Conservation (phyloP, 768 basidiomycete species). For the Tricholomella constricta region DNA sequence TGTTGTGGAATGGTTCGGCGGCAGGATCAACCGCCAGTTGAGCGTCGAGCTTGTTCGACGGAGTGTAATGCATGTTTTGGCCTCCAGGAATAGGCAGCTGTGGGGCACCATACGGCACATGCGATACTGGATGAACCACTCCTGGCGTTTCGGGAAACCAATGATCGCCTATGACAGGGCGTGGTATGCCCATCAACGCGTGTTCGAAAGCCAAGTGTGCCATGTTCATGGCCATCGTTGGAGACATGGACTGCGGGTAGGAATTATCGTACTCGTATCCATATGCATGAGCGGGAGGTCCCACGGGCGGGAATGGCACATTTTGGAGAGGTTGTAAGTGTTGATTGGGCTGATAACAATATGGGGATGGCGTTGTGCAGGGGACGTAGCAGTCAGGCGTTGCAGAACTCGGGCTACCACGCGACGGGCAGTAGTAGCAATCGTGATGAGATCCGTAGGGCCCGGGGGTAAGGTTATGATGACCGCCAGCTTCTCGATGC, state of each 20-base stretch:
- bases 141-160: slow-evolving; percentile 16
- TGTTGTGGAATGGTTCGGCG: neutral
- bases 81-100: slow-evolving; percentile 8
- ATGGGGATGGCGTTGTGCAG: slow-evolving; percentile 21
- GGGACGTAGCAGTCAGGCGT: slow-evolving; percentile 12
- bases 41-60: slow-evolving; percentile 15
- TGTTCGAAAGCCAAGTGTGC: slow-evolving; percentile 30
- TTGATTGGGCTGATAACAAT: slow-evolving; percentile 11
- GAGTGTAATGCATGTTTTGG: slow-evolving; percentile 1
- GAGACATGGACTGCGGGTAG: slow-evolving; percentile 12
- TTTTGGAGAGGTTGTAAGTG: slow-evolving; percentile 6
- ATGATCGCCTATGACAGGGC: slow-evolving; percentile 7
- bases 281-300: slow-evolving; percentile 10
- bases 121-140: slow-evolving; percentile 1
- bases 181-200: slow-evolving; percentile 21
- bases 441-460: slow-evolving; percentile 18
- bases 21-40: slow-evolving; percentile 11
- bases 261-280: slow-evolving; percentile 19
- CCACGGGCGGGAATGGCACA: slow-evolving; percentile 1
- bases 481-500: slow-evolving; percentile 17
- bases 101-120: slow-evolving; percentile 11
- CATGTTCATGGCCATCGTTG: slow-evolving; percentile 7
- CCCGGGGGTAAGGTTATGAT: slow-evolving; percentile 11
- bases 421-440: slow-evolving; percentile 35
- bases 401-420: slow-evolving; percentile 14